Base-by-base conservation (phyloP, 345 rosid genomes). In the Corchorus capsularis region DNA sequence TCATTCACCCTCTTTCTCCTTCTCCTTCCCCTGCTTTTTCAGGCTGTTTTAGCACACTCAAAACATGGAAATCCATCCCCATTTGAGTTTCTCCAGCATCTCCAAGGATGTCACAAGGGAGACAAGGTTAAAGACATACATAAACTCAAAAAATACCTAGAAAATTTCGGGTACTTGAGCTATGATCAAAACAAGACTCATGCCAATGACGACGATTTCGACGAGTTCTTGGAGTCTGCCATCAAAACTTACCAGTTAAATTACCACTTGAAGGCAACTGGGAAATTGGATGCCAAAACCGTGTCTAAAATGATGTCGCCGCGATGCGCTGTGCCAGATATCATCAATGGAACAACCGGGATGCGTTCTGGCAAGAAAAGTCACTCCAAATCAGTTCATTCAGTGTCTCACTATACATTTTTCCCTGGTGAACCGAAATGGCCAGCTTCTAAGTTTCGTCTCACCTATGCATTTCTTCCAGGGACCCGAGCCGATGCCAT, bases 381-480 rank as follows among this genome's bases (percentile, higher is more conserved):
- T 32, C 19, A 59, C 15, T 53, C 74, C 6, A 34, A 53, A n/a
- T 37, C 14, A 0, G 20, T 52, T 1, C 67, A 78, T 14, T 35
- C 15, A 0, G 59, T 56, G 11, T 46, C 73, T 2, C 59, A 57
- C 37, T 76, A 56, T 8, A 8, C 63, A 9, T 54, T 77, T 19
- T 71, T 71, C 6, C 4, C 8, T n/a, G 72, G 69, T 41, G 64
- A 41, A 3, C 85, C 81, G 6, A 74, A n/a, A 46, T 86, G 91
- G 91, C 83, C 83, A 8, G 12, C 77, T 11, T 65, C 75, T 16
- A 72, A 82, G 73, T 68, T 20, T 53, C 71, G 27, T 20, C 83
- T 88, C 32, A 82, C 84, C 34, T 86, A 80, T 14, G 80, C 69
- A 14, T 82, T 85, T 53, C 75, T 54, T 13, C 77, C 77, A 0